Conservation (phyloP, 2,329 filamentous ascomycete genomes). For the Emydomyces testavorans region DNA sequence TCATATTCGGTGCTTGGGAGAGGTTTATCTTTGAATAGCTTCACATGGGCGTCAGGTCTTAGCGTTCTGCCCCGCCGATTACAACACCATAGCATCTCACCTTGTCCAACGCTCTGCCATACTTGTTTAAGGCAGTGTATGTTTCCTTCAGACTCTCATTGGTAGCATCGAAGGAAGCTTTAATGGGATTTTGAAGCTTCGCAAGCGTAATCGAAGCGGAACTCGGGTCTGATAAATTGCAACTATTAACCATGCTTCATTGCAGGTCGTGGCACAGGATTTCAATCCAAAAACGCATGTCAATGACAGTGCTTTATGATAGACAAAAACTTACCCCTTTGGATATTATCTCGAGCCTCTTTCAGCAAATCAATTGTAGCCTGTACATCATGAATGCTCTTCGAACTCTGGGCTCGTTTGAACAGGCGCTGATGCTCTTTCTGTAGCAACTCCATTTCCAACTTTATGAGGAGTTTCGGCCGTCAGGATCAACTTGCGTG, state of each 20-base stretch:
- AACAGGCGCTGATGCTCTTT: conserved; percentile 64
- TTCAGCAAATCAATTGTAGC: conserved; percentile 67
- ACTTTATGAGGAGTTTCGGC: conserved; percentile 11
- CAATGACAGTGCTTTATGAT: background rate
- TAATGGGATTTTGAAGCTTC: conserved; percentile 76
- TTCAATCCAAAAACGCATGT: background rate
- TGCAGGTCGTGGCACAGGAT: background rate
- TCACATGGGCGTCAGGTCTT: conserved; percentile 1
- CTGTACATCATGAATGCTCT: conserved; percentile 69
- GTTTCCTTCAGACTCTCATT: conserved; percentile 73
- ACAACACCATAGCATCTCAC: conserved; percentile 33
- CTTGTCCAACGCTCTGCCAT: conserved; percentile 75
- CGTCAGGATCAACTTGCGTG: conserved; percentile 19
- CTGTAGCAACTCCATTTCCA: conserved; percentile 52
- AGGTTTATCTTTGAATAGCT: conserved; percentile 57
- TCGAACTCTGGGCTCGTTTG: conserved; percentile 55
- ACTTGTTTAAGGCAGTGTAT: conserved; percentile 69
- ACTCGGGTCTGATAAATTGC: conserved; percentile 47
- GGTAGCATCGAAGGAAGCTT: conserved; percentile 65
- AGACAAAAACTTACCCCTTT: conserved; percentile 43
- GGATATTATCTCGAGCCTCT: conserved; percentile 61
- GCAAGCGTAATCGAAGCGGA: conserved; percentile 63
- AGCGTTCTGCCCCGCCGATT: conserved; percentile 3
- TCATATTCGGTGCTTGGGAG: conserved; percentile 69
- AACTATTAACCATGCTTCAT: background rate